Percentiles rank a stretch among this genome's conserved stretches.
These are phyloP conservation scores for Mycocentrospora acerina DNA, from an alignment of 2,329 filamentous ascomycete genomes.

Conservation along the genomic window DNA sequence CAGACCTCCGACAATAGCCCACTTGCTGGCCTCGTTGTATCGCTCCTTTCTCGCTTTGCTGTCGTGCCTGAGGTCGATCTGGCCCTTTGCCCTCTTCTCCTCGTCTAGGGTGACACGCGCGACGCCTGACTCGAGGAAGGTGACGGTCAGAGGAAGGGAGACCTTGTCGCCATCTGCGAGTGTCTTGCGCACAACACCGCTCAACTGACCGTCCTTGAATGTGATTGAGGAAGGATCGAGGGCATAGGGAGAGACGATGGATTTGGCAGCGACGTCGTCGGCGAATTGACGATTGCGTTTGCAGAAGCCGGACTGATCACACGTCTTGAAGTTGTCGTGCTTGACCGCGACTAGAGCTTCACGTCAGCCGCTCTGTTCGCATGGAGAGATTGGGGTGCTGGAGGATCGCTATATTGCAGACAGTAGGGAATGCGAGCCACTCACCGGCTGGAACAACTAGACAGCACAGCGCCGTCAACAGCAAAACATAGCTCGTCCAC, in stretches of 20 bases:
- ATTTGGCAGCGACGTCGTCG: conserved; percentile 68
- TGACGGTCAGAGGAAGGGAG: conserved; percentile 77
- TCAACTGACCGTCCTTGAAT: conserved; percentile 77
- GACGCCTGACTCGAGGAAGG: conserved; percentile 86
- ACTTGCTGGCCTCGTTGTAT: conserved; percentile 88
- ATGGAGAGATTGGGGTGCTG: background rate
- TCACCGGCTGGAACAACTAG: conserved; percentile 41
- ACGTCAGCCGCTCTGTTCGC: conserved; percentile 6
- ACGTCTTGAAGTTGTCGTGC: conserved; percentile 96
- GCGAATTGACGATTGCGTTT: conserved; percentile 90
- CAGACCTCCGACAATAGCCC: conserved; percentile 81
- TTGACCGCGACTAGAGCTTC: conserved; percentile 72
- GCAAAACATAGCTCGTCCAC: conserved; percentile 59
- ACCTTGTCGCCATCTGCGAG: conserved; percentile 67
- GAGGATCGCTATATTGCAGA: conserved; percentile 1
- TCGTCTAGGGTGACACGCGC: conserved; percentile 89
- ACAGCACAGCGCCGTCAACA: conserved; percentile 36
- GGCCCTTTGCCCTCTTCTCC: conserved; percentile 82
- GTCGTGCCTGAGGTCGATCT: conserved; percentile 82
- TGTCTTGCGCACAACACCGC: conserved; percentile 79
- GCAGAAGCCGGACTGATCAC: conserved; percentile 94
- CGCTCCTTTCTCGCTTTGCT: conserved; percentile 86
- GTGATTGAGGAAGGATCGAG: conserved; percentile 70
- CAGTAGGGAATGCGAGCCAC: conserved; percentile 16
- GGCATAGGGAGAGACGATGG: conserved; percentile 80